Evolutionary conservation across 129 eudicot species (phyloP).

Genomic region (Dittrichia graveolens): DNA sequence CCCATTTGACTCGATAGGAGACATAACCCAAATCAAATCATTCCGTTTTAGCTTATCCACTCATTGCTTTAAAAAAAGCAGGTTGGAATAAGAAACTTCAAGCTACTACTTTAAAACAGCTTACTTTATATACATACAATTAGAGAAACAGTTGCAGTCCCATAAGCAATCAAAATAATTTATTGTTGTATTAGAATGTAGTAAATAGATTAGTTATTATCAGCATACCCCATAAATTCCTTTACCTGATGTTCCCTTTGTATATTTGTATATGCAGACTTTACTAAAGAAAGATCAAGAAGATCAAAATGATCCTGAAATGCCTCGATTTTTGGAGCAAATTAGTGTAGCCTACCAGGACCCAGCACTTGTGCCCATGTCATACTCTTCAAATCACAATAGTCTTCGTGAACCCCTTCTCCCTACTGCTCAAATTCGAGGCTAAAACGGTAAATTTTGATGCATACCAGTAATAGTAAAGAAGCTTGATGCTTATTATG

Average conservation of each 20-base stretch:
- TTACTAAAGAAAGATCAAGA: conserved; percentile 59
- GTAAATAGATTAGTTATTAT: not conserved
- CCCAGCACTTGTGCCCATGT: conserved; percentile 51
- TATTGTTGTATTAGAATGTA: no score
- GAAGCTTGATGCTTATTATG: no score
- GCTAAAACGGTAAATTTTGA: not conserved
- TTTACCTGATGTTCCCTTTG: not conserved
- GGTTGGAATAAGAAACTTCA: not conserved
- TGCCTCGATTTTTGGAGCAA: conserved; percentile 42
- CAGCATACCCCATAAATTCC: not conserved
- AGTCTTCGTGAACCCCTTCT: conserved; percentile 38
- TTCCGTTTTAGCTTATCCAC: not conserved
- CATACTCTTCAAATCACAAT: conserved; percentile 27
- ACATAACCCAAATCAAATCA: conserved; percentile 2
- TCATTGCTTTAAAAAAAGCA: not conserved
- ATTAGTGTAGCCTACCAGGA: conserved; percentile 49
- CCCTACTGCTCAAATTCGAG: conserved; percentile 31
- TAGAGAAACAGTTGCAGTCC: not conserved
- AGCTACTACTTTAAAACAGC: not conserved
- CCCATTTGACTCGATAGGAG: not conserved
- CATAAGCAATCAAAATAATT: not conserved
- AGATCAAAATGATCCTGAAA: conserved; percentile 43
- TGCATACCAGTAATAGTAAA: not conserved
- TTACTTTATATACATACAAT: no score
- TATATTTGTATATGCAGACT: conserved; percentile 29